Evolutionary conservation across 2,329 filamentous ascomycete species (phyloP), one percentile per base, ranked within the genome.

Genomic region (Ustulina deusta): DNA sequence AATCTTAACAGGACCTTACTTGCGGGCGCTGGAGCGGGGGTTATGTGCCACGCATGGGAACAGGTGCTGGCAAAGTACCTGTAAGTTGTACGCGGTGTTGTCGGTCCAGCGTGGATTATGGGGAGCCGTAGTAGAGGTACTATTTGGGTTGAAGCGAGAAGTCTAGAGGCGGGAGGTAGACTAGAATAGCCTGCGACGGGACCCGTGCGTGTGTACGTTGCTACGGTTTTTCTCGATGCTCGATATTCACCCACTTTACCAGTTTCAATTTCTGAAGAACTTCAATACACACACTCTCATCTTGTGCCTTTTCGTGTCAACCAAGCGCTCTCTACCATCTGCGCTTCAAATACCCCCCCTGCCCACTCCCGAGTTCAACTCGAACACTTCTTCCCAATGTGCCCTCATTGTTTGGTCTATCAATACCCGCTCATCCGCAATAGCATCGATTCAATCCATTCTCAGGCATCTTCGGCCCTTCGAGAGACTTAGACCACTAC

Each of bases 1-100:
- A 63, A 63, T 68, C 38, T 51, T 58, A 25, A 54, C 49, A 51
- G 29, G 65, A 55, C 62, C 66, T 68, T 49, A 64, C 29, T 64
- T 13, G 55, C 20, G 66, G 62, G 56, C 25, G 49, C n/a, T n/a
- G 20, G 34, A 34, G 38, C n/a, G 44, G 27, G 25, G 25, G 3
- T 49, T 27, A 60, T 51, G 54, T 20, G 48, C 42, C 32, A 42
- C 13, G 29, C 32, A 42, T 15, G 29, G 61, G 40, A 58, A 40
- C 10, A 61, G 60, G 60, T 54, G 46, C 48, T 46, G 48, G 64
- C 57, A 46, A 52, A 62, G 40, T 38, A n/a, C 51, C 27, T 55
- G 49, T 38, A n/a, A 15, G 46, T 46, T 51, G 58, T 59, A 40
- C 51, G 9, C 32, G 36, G 32, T 34, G 4, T 54, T 54, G 10